These are phyloP conservation scores for Flaveria sonorensis DNA, from an alignment of 129 eudicot species.

Conservation along the genomic window DNA sequence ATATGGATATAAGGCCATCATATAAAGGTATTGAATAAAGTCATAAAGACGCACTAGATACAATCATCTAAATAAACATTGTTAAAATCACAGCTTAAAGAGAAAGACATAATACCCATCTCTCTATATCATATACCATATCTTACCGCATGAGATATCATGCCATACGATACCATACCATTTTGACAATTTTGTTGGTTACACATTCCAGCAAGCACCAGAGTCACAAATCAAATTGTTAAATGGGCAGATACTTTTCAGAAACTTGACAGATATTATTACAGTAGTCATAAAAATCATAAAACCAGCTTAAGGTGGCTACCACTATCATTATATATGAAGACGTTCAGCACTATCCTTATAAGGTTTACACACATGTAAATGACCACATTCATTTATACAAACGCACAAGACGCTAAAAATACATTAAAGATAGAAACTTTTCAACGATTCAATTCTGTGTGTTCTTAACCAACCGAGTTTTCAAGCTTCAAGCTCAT, in stretches of 20 bases:
- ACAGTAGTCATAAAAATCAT: background rate
- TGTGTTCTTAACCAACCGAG: slow-evolving; percentile 71
- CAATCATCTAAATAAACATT: too few relatives aligned
- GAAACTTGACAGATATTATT: background rate
- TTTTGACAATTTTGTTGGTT: background rate
- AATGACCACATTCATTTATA: slow-evolving; percentile 27
- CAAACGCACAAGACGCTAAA: slow-evolving; percentile 12
- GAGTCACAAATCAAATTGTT: background rate
- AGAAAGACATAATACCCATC: too few relatives aligned
- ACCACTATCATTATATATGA: slow-evolving; percentile 12
- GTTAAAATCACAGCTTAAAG: too few relatives aligned
- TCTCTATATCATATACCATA: too few relatives aligned
- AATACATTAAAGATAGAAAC: background rate
- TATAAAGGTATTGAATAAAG: too few relatives aligned
- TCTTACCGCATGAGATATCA: too few relatives aligned
- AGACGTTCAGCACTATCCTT: slow-evolving; percentile 13
- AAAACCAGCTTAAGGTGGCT: slow-evolving; percentile 15
- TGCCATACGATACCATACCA: background rate
- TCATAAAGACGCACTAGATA: too few relatives aligned
- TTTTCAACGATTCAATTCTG: slow-evolving; percentile 9
- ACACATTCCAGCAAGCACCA: background rate
- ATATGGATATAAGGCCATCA: too few relatives aligned
- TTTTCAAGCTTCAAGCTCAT: slow-evolving; percentile 97
- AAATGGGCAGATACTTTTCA: background rate
- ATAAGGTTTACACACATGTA: slow-evolving; percentile 28